phyloP scores from a whole-genome alignment of 108 stramenopile genomes.

The Nannochloropsis oceanica region DNA sequence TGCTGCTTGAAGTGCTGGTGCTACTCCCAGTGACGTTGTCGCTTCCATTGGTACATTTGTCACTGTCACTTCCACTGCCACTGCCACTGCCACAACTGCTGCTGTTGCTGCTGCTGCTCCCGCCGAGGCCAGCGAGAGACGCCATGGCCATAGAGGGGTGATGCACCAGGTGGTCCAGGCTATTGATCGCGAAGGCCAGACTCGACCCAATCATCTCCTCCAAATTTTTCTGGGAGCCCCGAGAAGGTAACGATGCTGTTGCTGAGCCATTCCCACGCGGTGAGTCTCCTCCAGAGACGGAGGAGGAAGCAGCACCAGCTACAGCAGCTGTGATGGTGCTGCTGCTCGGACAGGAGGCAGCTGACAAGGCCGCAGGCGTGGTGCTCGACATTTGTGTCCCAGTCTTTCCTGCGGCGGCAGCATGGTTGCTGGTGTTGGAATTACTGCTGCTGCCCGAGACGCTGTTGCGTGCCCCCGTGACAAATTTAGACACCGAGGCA shows the following conservation, averaged over 20 bases:
- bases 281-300: neutral
- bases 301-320: neutral
- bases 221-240: neutral
- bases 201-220: neutral
- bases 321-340: neutral
- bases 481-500: neutral
- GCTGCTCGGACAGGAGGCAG: too few species aligned
- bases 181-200: constrained; percentile 2
- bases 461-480: neutral
- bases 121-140: neutral
- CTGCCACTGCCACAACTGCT: neutral
- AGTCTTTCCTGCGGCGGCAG: too few species aligned
- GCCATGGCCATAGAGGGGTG: neutral
- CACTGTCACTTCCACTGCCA: neutral
- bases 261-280: neutral
- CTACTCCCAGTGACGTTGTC: neutral
- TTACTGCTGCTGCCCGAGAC: neutral
- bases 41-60: neutral
- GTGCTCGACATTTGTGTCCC: neutral
- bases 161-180: constrained; percentile 1
- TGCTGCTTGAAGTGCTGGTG: neutral
- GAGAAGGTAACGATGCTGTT: neutral
- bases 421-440: neutral
- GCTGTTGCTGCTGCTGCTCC: neutral
- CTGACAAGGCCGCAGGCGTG: neutral